Evolutionary conservation across 176 grass and related monocot genomes (phyloP).

Genomic region (Microstegium vimineum): DNA sequence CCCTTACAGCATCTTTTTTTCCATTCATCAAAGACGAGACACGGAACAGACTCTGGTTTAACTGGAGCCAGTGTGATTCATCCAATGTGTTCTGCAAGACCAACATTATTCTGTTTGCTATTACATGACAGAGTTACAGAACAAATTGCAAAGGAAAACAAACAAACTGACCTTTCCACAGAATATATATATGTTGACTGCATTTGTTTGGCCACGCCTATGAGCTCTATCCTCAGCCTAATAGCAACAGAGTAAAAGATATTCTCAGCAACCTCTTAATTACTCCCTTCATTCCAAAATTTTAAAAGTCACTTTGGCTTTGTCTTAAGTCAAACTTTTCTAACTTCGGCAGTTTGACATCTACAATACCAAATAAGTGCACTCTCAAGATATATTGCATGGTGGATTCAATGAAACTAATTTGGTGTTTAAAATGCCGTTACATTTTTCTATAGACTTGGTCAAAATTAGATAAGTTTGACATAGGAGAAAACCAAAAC

Average conservation of each 20-base stretch:
- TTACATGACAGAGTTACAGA: not conserved
- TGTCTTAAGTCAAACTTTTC: not conserved
- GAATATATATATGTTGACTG: constrained; percentile 97
- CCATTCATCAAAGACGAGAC: constrained; percentile 92
- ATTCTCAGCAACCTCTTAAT: constrained; percentile 5
- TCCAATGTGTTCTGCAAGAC: constrained; percentile 68
- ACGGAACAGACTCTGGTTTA: constrained; percentile 81
- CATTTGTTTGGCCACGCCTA: constrained; percentile 86
- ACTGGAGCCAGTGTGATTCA: constrained; percentile 70
- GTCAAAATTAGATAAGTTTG: not conserved
- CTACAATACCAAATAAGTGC: not conserved
- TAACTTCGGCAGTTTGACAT: not conserved
- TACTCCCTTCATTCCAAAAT: not conserved
- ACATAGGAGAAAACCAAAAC: not conserved
- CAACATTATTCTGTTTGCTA: not conserved
- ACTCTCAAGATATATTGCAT: not conserved
- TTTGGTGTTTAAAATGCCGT: not conserved
- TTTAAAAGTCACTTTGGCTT: not conserved
- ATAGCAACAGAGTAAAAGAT: constrained; percentile 16
- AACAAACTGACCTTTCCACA: constrained; percentile 76
- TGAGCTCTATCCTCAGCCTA: constrained; percentile 99
- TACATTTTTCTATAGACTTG: not conserved
- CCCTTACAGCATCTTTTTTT: constrained; percentile 84
- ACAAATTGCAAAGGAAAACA: constrained; percentile 3
- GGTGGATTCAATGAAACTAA: not conserved